Percentiles rank a stretch among this genome's conserved stretches.
phyloP scores from a whole-genome alignment of 179 eudicot species.

The Spergularia azorica region DNA sequence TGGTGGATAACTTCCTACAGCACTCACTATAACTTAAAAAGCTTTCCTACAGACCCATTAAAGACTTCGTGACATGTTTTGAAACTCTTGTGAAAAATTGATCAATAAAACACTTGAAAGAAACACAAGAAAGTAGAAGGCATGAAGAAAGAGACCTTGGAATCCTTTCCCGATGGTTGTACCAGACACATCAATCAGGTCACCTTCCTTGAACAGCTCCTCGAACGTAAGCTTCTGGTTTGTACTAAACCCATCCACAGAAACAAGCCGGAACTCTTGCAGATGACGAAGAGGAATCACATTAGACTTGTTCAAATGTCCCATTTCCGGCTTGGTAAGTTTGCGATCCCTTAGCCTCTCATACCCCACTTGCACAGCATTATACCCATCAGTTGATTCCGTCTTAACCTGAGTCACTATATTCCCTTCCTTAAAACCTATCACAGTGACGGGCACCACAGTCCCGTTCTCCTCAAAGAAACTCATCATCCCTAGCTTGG shows the following conservation, averaged over 20 bases:
- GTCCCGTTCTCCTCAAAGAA: constrained; percentile 65
- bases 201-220: constrained; percentile 86
- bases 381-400: constrained; percentile 82
- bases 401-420: constrained; percentile 97
- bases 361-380: constrained; percentile 88
- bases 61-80: background rate
- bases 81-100: background rate
- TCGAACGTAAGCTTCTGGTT: constrained; percentile 57
- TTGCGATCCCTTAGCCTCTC: constrained; percentile 81
- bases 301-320: constrained; percentile 72
- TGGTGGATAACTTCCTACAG: too few species aligned
- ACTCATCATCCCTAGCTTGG: constrained; percentile 94
- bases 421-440: constrained; percentile 92
- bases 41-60: background rate
- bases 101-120: background rate
- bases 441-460: constrained; percentile 85
- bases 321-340: constrained; percentile 79
- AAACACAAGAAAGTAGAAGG: background rate
- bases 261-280: constrained; percentile 74
- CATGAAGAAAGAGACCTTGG: constrained; percentile 53
- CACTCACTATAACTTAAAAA: background rate
- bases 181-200: constrained; percentile 80
- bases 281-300: constrained; percentile 88
- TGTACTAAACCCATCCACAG: constrained; percentile 68
- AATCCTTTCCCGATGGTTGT: constrained; percentile 97